These are phyloP conservation scores for Globisporangium takayamanum DNA, from an alignment of 352 stramenopile species.

Conservation along the genomic window DNA sequence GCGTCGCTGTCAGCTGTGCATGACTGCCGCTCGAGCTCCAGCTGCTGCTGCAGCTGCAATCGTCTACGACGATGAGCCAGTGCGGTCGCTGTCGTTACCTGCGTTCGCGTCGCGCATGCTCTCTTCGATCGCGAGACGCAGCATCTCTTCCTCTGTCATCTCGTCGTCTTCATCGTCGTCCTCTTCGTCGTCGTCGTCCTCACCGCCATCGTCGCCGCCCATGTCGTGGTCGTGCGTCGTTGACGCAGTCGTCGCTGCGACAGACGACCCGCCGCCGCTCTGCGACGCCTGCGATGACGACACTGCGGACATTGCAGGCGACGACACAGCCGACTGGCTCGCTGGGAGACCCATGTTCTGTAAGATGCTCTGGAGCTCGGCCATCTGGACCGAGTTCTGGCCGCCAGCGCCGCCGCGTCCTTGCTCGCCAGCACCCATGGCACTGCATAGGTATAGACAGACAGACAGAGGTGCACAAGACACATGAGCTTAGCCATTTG, in stretches of 20 bases:
- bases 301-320: constrained; percentile 62
- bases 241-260: constrained; percentile 61
- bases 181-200: constrained; percentile 56
- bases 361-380: constrained; percentile 82
- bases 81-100: constrained; percentile 47
- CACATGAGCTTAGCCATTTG: too few species aligned
- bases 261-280: constrained; percentile 58
- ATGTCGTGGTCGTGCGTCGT: constrained; percentile 74
- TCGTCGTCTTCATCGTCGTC: constrained; percentile 81
- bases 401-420: constrained; percentile 34
- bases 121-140: constrained; percentile 82
- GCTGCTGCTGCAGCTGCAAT: neutral
- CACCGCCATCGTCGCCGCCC: constrained; percentile 58
- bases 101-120: constrained; percentile 77
- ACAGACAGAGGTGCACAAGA: neutral
- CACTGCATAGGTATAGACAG: constrained; percentile 19
- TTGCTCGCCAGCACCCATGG: constrained; percentile 70
- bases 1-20: too few species aligned
- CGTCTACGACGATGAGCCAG: constrained; percentile 41
- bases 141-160: constrained; percentile 82
- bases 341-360: constrained; percentile 84
- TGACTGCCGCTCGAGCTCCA: neutral
- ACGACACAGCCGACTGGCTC: constrained; percentile 59
- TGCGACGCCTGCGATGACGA: constrained; percentile 71
- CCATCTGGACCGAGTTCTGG: constrained; percentile 67